Conservation (phyloP, 176 grass and related monocot species). For the Eleusine indica region DNA sequence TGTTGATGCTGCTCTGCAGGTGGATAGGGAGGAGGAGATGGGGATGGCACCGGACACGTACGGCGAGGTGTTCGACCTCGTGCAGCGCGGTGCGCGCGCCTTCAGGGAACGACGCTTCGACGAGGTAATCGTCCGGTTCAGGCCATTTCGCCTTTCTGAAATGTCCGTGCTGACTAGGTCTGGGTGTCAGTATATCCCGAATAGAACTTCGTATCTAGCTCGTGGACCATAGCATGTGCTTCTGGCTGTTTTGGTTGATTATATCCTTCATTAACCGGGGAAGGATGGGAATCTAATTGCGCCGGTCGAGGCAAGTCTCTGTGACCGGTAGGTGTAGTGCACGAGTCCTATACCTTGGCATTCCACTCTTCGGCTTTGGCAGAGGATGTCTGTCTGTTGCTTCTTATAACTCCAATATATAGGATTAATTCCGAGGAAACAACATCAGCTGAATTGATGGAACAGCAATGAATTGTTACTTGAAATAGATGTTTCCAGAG, state of each 20-base stretch:
- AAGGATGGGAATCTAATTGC: not conserved
- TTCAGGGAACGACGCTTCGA: constrained; percentile 71
- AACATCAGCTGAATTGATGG: not conserved
- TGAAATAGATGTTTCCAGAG: not conserved
- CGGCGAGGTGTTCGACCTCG: constrained; percentile 68
- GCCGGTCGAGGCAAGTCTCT: not conserved
- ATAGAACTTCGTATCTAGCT: not conserved
- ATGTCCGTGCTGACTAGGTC: not conserved
- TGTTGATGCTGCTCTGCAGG: constrained; percentile 46
- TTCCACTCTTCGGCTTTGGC: not conserved
- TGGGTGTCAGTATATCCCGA: not conserved
- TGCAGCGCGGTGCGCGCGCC: constrained; percentile 51
- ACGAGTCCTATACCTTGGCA: not conserved
- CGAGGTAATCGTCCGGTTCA: constrained; percentile 53
- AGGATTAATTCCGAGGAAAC: not conserved
- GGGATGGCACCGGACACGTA: constrained; percentile 65
- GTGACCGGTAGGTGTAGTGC: not conserved
- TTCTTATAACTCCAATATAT: not conserved
- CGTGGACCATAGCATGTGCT: not conserved
- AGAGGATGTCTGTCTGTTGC: not conserved
- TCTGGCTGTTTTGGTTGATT: not conserved
- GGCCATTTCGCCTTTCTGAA: not conserved
- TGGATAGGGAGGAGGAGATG: constrained; percentile 66
- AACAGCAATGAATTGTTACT: not conserved
- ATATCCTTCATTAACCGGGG: not conserved